Base-by-base conservation (phyloP, 2,329 filamentous ascomycete genomes). In the Pseudogymnoascus sp. region DNA sequence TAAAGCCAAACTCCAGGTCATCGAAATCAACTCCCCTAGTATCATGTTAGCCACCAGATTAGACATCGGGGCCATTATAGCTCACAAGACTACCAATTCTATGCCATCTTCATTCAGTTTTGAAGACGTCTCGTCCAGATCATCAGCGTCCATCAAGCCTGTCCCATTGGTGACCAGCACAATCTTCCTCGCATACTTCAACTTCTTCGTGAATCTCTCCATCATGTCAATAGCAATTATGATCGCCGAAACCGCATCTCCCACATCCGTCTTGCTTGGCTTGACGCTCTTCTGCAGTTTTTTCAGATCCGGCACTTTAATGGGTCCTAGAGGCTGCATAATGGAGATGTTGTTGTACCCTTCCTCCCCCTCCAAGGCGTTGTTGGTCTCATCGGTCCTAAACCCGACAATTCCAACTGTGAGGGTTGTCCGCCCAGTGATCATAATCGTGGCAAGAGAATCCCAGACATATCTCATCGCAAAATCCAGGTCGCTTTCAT, bases 381-480 rank as follows among this genome's bases (percentile, higher is more conserved):
- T 92, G 60, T 81, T 74, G 0, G 92, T 93, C 45, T 81, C 86
- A 70, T 96, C 88, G 16, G 93, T 96, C 65, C 90, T 85, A 64
- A 97, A 79, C 0, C 90, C 95, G 65, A 99, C 77, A 1, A 97
- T 88, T n/a, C 92, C 90, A 54, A 92, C 79, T 21, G 83, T 84
- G 71, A 86, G 85, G 0, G 88, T 92, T 74, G 92, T 93, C 61
- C 90, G 84, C 28, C 85, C 87, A 31, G 75, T 75, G 54, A 82
- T 77, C 76, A 92, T 88, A 3, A 87, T 91, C 6, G 84, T 85
- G 4, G 88, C 88, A 69, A 96, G 90, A 74, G 90, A 95, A 80
- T 98, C 93, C 93, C 93, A 99, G 61, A 98, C 84, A 77, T 96
- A 99, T 67, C 86, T 85, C 85, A 98, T 87, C 60, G 86, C 85